phyloP scores from a whole-genome alignment of 164 flowering plant species.

The Stephania yunnanensis region DNA sequence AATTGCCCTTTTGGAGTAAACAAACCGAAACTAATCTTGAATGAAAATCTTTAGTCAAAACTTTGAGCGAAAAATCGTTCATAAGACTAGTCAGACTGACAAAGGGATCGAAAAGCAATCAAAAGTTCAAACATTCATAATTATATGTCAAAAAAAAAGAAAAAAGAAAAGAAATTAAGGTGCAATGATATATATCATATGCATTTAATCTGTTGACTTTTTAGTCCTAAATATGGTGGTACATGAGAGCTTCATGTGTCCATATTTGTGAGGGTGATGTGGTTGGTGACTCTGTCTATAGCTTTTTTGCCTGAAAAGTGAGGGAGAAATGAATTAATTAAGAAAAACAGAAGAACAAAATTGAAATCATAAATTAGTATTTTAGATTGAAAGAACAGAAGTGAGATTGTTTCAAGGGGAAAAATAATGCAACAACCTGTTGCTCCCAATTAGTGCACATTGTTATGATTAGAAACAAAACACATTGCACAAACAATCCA shows the following conservation, averaged over 20 bases:
- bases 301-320: constrained; percentile 21
- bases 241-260: background rate
- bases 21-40: too few species aligned
- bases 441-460: constrained; percentile 58
- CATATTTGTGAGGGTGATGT: constrained; percentile 2
- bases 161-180: too few species aligned
- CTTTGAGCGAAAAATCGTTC: too few species aligned
- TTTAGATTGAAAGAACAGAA: background rate
- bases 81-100: too few species aligned
- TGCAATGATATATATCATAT: too few species aligned
- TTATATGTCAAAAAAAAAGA: too few species aligned
- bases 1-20: too few species aligned
- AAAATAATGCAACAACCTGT: constrained; percentile 44
- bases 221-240: too few species aligned
- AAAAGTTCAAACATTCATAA: too few species aligned
- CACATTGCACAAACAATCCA: constrained; percentile 47
- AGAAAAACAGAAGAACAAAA: background rate
- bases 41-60: too few species aligned
- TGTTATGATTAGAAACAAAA: constrained; percentile 34
- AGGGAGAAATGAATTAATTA: background rate
- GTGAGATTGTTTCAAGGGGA: background rate
- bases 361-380: background rate
- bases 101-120: too few species aligned
- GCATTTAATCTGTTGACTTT: too few species aligned
- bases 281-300: constrained; percentile 17